phyloP scores from a whole-genome alignment of 2,329 filamentous ascomycete species.

The Sporothrix dimorphospora region DNA sequence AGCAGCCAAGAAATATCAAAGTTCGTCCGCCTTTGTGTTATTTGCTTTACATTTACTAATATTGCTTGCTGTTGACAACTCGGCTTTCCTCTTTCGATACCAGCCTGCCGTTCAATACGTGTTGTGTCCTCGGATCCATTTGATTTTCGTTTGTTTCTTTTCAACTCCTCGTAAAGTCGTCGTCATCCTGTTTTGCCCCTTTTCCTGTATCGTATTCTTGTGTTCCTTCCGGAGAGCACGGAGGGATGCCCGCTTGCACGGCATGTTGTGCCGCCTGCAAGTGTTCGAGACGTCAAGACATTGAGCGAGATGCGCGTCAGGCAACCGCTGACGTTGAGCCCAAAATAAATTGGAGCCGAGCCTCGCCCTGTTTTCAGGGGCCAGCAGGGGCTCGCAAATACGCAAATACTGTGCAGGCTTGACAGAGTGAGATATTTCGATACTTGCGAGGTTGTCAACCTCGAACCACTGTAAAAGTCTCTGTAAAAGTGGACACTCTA shows the following conservation, averaged over 20 bases:
- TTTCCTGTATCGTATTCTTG: not conserved
- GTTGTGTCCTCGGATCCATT: too few species aligned
- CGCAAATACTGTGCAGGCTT: too few species aligned
- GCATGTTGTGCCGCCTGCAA: conserved; percentile 4
- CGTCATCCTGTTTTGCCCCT: not conserved
- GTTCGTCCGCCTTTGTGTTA: too few species aligned
- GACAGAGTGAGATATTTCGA: too few species aligned
- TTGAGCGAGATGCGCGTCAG: not conserved
- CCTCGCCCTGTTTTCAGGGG: not conserved
- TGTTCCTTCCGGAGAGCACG: not conserved
- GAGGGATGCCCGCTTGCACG: not conserved
- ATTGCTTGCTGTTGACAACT: not conserved
- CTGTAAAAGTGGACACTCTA: not conserved
- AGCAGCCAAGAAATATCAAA: too few species aligned
- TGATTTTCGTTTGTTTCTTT: not conserved
- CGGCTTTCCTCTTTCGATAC: not conserved
- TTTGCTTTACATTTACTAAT: too few species aligned
- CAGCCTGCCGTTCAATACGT: not conserved
- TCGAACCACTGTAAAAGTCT: not conserved
- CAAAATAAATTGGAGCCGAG: not conserved
- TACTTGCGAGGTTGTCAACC: not conserved
- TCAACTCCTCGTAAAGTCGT: not conserved
- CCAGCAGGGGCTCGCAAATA: too few species aligned
- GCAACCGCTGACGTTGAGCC: not conserved
- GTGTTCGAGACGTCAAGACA: not conserved